phyloP scores from a whole-genome alignment of 768 basidiomycete species.

The Dentipellis sp. region DNA sequence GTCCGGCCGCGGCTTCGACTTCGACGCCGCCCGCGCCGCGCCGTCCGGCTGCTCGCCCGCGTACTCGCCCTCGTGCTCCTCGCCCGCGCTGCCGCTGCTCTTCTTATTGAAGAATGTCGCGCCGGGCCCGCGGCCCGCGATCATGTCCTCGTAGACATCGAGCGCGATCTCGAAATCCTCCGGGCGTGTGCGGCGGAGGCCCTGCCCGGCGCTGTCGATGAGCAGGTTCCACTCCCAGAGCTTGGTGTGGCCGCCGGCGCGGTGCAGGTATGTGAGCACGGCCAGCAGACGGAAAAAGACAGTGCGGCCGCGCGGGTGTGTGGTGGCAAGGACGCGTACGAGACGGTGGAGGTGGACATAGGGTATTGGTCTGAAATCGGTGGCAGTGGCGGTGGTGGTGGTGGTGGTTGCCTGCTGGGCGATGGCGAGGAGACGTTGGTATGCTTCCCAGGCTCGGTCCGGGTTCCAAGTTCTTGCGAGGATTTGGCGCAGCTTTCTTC shows the following conservation, averaged over 20 bases:
- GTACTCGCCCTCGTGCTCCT: not conserved
- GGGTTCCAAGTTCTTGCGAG: constrained; percentile 25
- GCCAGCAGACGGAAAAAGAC: constrained; percentile 60
- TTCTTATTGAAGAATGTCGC: constrained; percentile 12
- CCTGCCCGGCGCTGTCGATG: constrained; percentile 54
- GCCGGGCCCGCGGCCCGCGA: constrained; percentile 35
- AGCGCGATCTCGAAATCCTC: constrained; percentile 55
- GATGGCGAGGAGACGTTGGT: constrained; percentile 24
- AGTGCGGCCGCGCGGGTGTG: constrained; percentile 46
- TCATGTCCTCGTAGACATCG: constrained; percentile 53
- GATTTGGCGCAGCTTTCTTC: constrained; percentile 20
- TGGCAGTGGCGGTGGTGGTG: not conserved
- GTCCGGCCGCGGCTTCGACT: constrained; percentile 33
- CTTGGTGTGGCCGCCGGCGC: constrained; percentile 43
- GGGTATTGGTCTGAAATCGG: constrained; percentile 17
- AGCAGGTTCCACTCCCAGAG: constrained; percentile 73
- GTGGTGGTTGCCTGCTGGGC: constrained; percentile 1
- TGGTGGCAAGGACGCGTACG: constrained; percentile 44
- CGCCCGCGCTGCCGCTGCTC: not conserved
- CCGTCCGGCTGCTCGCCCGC: no score
- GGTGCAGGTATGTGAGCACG: constrained; percentile 50
- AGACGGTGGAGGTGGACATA: constrained; percentile 49
- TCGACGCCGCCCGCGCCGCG: constrained; percentile 9
- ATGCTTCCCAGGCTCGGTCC: constrained; percentile 35
- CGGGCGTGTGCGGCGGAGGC: constrained; percentile 46